These are phyloP conservation scores for Ensete ventricosum DNA, from an alignment of 176 grass and related monocot species.

Conservation along the genomic window DNA sequence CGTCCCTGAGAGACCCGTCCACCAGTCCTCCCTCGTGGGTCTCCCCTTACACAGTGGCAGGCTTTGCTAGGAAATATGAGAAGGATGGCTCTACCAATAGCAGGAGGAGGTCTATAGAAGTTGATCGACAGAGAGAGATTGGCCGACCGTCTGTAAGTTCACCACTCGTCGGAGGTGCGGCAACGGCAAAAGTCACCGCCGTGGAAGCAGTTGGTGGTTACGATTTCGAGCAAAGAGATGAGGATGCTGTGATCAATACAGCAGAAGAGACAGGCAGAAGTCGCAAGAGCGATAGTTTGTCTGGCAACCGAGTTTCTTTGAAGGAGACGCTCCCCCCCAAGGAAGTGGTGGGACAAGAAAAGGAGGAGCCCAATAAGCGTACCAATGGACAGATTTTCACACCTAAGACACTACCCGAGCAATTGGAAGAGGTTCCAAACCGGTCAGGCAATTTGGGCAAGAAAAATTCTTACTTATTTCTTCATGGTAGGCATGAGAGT, in stretches of 20 bases:
- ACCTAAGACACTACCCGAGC: neutral
- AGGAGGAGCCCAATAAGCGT: neutral
- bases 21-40: slow-evolving; percentile 49
- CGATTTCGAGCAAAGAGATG: neutral
- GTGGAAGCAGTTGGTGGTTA: neutral
- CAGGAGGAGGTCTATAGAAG: slow-evolving; percentile 7
- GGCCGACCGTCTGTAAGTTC: slow-evolving; percentile 1
- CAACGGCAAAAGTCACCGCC: slow-evolving; percentile 4
- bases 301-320: neutral
- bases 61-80: slow-evolving; percentile 1
- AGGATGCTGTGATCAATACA: neutral
- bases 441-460: neutral
- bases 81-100: slow-evolving; percentile 12
- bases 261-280: neutral
- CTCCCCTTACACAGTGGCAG: slow-evolving; percentile 9
- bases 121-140: neutral
- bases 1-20: slow-evolving; percentile 67
- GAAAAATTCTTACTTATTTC: neutral
- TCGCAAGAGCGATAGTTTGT: neutral
- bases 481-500: neutral
- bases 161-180: neutral
- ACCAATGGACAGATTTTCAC: neutral
- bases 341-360: neutral
- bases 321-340: neutral
- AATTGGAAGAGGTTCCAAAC: slow-evolving; percentile 5